These are phyloP conservation scores for Botrytis aclada DNA, from an alignment of 2,329 filamentous ascomycete genomes.

Conservation along the genomic window DNA sequence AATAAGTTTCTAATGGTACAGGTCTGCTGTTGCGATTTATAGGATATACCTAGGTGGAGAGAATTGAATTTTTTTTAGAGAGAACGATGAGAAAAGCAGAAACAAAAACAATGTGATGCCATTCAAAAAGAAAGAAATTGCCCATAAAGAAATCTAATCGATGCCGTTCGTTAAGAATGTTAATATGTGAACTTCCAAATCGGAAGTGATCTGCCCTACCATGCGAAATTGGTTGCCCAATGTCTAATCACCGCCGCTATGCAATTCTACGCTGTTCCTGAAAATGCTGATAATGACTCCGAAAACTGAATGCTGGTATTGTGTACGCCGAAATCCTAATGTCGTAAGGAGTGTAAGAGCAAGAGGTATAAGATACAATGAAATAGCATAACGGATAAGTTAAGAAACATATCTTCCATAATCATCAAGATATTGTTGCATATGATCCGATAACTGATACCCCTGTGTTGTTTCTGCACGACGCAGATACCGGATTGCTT, in stretches of 20 bases:
- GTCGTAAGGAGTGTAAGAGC: neutral
- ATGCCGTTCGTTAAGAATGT: neutral
- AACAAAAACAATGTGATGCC: neutral
- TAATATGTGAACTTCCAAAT: neutral
- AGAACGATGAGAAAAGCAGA: neutral
- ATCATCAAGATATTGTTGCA: slow-evolving; percentile 49
- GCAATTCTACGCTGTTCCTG: neutral
- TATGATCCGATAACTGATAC: slow-evolving; percentile 44
- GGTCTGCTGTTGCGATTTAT: neutral
- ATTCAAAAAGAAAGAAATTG: neutral
- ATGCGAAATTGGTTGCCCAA: neutral
- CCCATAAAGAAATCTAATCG: neutral
- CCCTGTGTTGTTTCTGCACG: slow-evolving; percentile 42
- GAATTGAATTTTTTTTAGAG: neutral
- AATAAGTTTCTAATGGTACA: neutral
- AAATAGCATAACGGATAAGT: neutral
- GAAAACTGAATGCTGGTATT: neutral
- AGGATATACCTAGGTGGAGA: neutral
- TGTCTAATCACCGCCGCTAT: neutral
- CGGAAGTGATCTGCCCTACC: neutral
- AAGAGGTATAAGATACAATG: no score
- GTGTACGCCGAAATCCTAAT: slow-evolving; percentile 5
- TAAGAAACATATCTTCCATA: slow-evolving; percentile 40
- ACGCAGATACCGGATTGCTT: slow-evolving; percentile 47
- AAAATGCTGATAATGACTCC: neutral